These are phyloP conservation scores for Pachysandra terminalis DNA, from an alignment of 164 flowering plant species.

Conservation along the genomic window DNA sequence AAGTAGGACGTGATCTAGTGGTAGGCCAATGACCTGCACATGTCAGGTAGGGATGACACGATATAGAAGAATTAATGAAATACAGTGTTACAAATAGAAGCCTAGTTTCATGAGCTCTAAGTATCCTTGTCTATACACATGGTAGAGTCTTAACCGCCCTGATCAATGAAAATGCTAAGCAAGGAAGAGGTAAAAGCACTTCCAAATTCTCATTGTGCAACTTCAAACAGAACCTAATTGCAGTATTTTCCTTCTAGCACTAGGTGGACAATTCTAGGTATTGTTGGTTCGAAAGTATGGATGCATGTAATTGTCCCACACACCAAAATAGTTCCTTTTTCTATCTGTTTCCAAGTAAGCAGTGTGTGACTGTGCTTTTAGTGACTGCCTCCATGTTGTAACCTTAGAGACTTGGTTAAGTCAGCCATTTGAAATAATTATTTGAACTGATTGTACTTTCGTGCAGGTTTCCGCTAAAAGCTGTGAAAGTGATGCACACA, in stretches of 20 bases:
- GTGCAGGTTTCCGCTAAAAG: constrained; percentile 90
- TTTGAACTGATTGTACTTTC: neutral
- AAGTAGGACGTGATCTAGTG: neutral
- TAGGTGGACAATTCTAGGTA: neutral
- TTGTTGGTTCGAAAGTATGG: neutral
- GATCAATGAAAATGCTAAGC: neutral
- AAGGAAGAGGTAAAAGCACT: too few relatives aligned
- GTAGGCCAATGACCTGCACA: neutral
- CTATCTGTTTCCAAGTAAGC: too few relatives aligned
- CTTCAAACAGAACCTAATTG: too few relatives aligned
- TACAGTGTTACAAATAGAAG: too few relatives aligned
- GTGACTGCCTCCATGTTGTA: neutral
- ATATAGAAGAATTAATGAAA: too few relatives aligned
- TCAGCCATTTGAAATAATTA: too few relatives aligned
- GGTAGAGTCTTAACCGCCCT: neutral
- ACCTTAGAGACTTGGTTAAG: too few relatives aligned
- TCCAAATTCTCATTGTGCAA: too few relatives aligned
- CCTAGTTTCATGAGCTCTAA: too few relatives aligned
- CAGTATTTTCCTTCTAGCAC: too few relatives aligned
- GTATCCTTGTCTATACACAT: neutral
- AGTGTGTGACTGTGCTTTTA: too few relatives aligned
- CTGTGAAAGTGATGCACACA: constrained; percentile 94
- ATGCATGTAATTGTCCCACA: neutral
- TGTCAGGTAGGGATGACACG: neutral
- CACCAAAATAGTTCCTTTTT: neutral